Conservation (phyloP, 208 protist genomes). For the Leishmania gerbilli region DNA sequence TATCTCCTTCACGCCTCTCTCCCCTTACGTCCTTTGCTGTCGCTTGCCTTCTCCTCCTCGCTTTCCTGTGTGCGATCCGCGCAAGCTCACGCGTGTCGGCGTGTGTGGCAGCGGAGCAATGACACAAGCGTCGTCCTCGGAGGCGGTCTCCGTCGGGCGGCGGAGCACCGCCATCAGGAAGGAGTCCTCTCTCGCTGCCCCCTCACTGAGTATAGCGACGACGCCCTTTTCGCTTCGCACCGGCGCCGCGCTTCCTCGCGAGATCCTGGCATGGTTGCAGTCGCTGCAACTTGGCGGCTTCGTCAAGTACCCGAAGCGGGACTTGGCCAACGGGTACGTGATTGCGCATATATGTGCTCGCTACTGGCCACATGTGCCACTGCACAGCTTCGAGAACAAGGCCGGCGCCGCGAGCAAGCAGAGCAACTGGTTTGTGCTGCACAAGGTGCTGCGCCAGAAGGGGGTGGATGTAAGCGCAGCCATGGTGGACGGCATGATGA, state of each 20-base stretch:
- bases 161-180: neutral
- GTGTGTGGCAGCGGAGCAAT: neutral
- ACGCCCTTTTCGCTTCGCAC: conserved; percentile 1
- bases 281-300: conserved; percentile 78
- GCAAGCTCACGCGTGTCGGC: neutral
- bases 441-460: conserved; percentile 66
- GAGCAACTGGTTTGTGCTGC: conserved; percentile 90
- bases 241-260: conserved; percentile 65
- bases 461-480: conserved; percentile 63
- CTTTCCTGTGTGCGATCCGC: neutral
- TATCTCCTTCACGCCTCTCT: neutral
- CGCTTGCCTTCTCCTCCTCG: neutral
- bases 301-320: conserved; percentile 84
- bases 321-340: conserved; percentile 92
- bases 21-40: neutral
- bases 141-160: neutral
- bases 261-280: conserved; percentile 92
- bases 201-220: neutral
- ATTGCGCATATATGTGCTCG: conserved; percentile 93
- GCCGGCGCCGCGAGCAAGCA: conserved; percentile 64
- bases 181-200: neutral
- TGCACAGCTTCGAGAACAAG: conserved; percentile 93
- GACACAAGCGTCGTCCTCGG: neutral
- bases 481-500: conserved; percentile 85
- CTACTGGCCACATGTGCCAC: conserved; percentile 88